Base-by-base conservation (phyloP, 1,284 basidiomycete genomes). In the Ceratorhiza oryzae-sativae region DNA sequence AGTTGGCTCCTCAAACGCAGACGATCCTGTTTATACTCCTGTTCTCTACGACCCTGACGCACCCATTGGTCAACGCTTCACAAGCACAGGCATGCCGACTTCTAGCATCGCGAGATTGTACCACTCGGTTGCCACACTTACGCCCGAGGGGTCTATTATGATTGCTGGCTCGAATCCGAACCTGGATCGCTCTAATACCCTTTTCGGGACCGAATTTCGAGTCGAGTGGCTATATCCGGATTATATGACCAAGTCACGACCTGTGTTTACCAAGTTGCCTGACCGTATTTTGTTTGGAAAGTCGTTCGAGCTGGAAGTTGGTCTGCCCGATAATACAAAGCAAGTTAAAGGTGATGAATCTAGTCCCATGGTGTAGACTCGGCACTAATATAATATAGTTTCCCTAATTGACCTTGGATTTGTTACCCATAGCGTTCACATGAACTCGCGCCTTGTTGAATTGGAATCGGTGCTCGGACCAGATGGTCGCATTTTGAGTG, bases 151-250 rank as follows among this genome's bases (percentile, higher is more conserved):
- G 6, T 84, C 86, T 61, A 80, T 94, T 67, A 87, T 93, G 87
- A 86, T 94, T 73, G 88, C 90, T 20, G 93, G 92, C 8, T 91
- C 90, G 72, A 94, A 94, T 78, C 93, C 93, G 18, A 94, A 94
- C 78, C 78, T 91, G 71, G 91, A 92, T 78, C 82, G 90, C 53
- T 91, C 88, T 74, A 89, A 87, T 74, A 76, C 85, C 49, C 82
- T 82, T 76, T 93, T 89, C 78, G 87, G 86, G 30, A 94, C 92
- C 0, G 92, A 93, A 77, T 94, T 93, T 78, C 83, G 90, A 56
- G 89, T 93, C 20, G 92, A 94, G 77, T 90, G 89, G 86, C 78
- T 92, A 51, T 80, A 79, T 13, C 91, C 92, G 0, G 87, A 90
- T 2, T 94, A 93, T 77, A 88, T 91, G 87, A 76, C 77, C n/a